phyloP scores from a whole-genome alignment of 768 basidiomycete species.

The Cubamyces sp. region DNA sequence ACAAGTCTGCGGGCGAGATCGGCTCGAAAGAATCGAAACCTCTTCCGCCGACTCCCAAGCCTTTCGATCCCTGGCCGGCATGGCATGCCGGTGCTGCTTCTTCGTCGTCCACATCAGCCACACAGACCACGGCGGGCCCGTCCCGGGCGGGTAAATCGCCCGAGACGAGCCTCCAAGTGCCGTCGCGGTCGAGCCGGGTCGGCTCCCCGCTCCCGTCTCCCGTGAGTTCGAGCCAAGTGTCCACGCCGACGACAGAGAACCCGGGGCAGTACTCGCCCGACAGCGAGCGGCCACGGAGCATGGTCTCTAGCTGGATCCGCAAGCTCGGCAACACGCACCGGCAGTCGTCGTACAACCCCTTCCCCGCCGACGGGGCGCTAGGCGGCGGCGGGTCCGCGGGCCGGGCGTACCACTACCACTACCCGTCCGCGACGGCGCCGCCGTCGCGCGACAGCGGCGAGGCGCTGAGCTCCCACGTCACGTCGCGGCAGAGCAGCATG shows the following conservation, averaged over 20 bases:
- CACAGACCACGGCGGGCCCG: slow-evolving; percentile 32
- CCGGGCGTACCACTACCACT: slow-evolving; percentile 2
- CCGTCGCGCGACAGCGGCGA: slow-evolving; percentile 50
- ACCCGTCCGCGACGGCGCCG: slow-evolving; percentile 19
- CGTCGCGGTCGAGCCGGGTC: slow-evolving; percentile 27
- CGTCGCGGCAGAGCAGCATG: slow-evolving; percentile 32
- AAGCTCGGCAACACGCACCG: slow-evolving; percentile 17
- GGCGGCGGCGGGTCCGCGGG: neutral
- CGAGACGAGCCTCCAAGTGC: slow-evolving; percentile 29
- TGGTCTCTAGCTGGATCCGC: slow-evolving; percentile 24
- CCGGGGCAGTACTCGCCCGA: slow-evolving; percentile 21
- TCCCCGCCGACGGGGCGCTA: slow-evolving; percentile 4
- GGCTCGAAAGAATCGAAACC: slow-evolving; percentile 17
- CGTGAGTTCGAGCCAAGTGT: slow-evolving; percentile 32
- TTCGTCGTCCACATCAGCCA: neutral
- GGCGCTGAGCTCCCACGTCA: slow-evolving; percentile 39
- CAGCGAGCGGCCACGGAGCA: slow-evolving; percentile 31
- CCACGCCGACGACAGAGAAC: slow-evolving; percentile 23
- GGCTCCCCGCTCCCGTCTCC: slow-evolving; percentile 33
- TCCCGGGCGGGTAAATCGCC: slow-evolving; percentile 17
- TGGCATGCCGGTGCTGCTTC: slow-evolving; percentile 17
- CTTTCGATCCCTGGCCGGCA: slow-evolving; percentile 24
- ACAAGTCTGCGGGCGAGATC: slow-evolving; percentile 31
- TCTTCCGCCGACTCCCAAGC: slow-evolving; percentile 9
- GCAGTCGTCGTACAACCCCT: slow-evolving; percentile 13